Conservation (phyloP, 306 rosid genomes). For the Carpinus fangiana region DNA sequence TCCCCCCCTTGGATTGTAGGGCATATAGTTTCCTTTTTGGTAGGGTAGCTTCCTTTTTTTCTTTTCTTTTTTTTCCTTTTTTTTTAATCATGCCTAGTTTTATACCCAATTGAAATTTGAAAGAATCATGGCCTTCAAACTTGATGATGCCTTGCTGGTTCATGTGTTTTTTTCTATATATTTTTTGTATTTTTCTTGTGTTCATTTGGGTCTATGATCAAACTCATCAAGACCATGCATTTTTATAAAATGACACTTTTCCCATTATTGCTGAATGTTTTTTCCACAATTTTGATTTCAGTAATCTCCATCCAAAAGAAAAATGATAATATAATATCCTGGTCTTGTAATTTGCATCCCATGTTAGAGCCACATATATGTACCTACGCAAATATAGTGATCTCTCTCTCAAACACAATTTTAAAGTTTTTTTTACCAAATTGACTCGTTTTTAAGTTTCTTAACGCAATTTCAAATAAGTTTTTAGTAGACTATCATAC, state of each 20-base stretch:
- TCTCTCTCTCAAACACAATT: neutral
- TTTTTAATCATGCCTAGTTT: neutral
- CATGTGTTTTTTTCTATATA: neutral
- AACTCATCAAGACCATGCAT: neutral
- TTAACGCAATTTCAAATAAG: too few species aligned
- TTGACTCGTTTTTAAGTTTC: too few species aligned
- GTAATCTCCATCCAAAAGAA: neutral
- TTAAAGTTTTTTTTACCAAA: too few species aligned
- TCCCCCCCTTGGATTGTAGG: conserved; percentile 3
- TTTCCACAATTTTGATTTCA: neutral
- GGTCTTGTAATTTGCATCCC: too few species aligned
- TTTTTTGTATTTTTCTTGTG: neutral
- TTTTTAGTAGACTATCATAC: too few species aligned
- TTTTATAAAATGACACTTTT: neutral
- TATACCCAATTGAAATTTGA: conserved; percentile 27
- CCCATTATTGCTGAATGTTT: neutral
- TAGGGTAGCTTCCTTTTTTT: conserved; percentile 35
- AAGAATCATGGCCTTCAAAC: neutral
- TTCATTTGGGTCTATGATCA: neutral
- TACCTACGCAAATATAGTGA: neutral
- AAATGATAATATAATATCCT: too few species aligned
- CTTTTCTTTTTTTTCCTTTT: conserved; percentile 1
- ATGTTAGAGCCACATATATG: neutral
- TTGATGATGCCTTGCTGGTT: neutral
- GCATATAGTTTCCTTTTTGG: conserved; percentile 32